Evolutionary conservation across 805 yeast genomes (phyloP), one percentile per base, ranked within the genome.

Genomic region (Candida railenensis): DNA sequence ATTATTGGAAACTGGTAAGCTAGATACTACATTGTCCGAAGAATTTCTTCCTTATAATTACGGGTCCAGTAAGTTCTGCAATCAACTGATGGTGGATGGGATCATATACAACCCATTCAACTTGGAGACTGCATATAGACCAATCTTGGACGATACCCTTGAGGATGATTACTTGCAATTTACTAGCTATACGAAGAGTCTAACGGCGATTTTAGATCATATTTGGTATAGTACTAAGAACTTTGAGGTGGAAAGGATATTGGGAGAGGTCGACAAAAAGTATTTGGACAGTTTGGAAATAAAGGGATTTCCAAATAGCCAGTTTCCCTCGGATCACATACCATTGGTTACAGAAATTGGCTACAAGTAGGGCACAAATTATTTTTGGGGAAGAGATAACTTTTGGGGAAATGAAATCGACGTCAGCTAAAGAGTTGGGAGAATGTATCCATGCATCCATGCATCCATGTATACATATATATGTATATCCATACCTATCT

Each of bases 251-350:
- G 55, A 69, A 1, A 69, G 71, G 44, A 73, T 78, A n/a, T 60
- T 82, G n/a, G 77, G 82, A n/a, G 82, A 80, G 15, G 65, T 77
- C 12, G 72, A 74, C 40, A 50, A 57, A 0, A 44, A 53, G 0
- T 73, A 74, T 48, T 45, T 66, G 14, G 44, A 56, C 4, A 48
- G 56, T 25, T 42, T 40, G 33, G 40, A 42, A 0, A 67, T 66
- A 9, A 48, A 48, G 8, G 80, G 85, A 0, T 69, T 81, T 42
- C 88, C 87, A 0, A 82, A 82, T 50, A 64, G 59, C 37, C 74
- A 74, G 16, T 82, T 78, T 51, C 87, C 88, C 3, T 82, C 83
- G 44, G 84, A 80, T 47, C 78, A 72, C 50, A 73, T 72, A 7
- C 78, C 78, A 11, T 54, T 73, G 22, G 61, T 69, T 5, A 59